Evolutionary conservation across 2,329 filamentous ascomycete genomes (phyloP), one percentile per base, ranked within the genome.

Genomic region (Neopestalotiopsis rosae): DNA sequence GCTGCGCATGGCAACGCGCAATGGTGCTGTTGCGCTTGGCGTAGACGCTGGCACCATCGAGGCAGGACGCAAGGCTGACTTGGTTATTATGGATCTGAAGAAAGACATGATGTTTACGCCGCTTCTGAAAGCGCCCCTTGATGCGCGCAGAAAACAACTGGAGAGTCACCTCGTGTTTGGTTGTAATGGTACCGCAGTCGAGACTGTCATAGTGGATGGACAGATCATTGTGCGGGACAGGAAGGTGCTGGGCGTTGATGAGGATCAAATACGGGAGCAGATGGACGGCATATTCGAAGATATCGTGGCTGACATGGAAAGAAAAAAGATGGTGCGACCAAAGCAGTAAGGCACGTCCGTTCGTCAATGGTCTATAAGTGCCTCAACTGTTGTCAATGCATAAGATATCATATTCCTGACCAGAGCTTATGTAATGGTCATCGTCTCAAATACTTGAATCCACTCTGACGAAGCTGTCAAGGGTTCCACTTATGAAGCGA

Each of bases 71-170:
- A 75, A 76, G 62, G 73, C 74, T 1, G 74, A 76, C 66, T 52
- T 75, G n/a, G 73, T 75, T 38, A 10, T 74, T 7, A 12, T 76
- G n/a, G 72, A 75, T 67, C 67, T 75, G 63, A 75, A 70, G 68
- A 74, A 70, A 49, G 72, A 76, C 67, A 71, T 74, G 72, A 76
- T 76, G 74, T 76, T 76, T 45, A 76, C 65, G 12, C 65, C 65
- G 2, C 57, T 67, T 12, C 49, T 74, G 20, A 72, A 72, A 57
- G 68, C 68, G 5, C 73, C 72, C 4, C 49, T 64, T 30, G 68
- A 70, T 13, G 68, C 72, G 58, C 24, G 72, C 28, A 72, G 69
- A 65, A 74, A 49, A 14, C 65, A 67, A 34, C 28, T 67, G 7
- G 65, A 67, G n/a, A 67, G 73, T 67, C 74, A 75, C 67, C 66